Percentiles rank a stretch among this genome's conserved stretches.
phyloP scores from a whole-genome alignment of 441 rosid species.

The Erysimum cheiri region DNA sequence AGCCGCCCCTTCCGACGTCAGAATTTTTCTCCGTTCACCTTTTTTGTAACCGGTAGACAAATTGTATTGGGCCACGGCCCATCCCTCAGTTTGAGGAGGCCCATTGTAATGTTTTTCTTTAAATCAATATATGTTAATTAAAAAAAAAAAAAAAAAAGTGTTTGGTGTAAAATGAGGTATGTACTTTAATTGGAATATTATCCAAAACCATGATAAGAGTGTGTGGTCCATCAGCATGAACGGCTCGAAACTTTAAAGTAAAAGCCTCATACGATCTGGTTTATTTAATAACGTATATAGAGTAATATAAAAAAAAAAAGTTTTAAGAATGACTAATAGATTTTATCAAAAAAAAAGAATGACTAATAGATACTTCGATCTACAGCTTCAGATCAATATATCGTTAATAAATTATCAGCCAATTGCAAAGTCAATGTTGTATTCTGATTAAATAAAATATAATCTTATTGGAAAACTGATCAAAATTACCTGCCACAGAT shows the following conservation, averaged over 20 bases:
- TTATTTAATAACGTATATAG: neutral
- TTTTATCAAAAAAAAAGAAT: too few species aligned
- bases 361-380: neutral
- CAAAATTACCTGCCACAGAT: conserved; percentile 25
- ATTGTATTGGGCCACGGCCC: too few species aligned
- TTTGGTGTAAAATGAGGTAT: conserved; percentile 4
- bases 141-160: too few species aligned
- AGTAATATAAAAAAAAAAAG: neutral
- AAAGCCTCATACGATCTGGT: too few species aligned
- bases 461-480: neutral
- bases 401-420: conserved; percentile 20
- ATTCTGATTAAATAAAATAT: neutral
- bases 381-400: neutral
- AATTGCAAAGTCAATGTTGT: conserved; percentile 35
- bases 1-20: too few species aligned
- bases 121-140: too few species aligned
- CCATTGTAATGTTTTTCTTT: too few species aligned
- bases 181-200: neutral
- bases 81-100: too few species aligned
- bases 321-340: too few species aligned
- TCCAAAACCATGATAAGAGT: conserved; percentile 16
- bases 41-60: too few species aligned
- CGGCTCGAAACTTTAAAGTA: neutral
- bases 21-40: too few species aligned
- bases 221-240: conserved; percentile 12